Conservation (phyloP, 2,329 filamentous ascomycete genomes). For the Sporothrix variecibatus region DNA sequence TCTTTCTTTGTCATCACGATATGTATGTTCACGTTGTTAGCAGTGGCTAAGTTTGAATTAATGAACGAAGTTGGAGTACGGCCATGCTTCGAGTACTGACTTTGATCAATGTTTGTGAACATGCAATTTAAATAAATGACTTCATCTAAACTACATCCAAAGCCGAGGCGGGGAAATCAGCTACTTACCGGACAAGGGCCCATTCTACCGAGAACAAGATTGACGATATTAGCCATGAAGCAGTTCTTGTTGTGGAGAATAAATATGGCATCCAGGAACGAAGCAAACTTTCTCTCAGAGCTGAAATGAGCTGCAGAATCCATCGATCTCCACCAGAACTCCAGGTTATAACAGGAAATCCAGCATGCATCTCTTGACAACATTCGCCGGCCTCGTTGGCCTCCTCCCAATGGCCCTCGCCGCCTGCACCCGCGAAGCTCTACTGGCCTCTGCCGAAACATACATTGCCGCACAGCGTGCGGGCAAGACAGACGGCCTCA, state of each 20-base stretch:
- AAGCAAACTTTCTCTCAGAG: too few relatives aligned
- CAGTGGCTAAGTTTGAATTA: not conserved
- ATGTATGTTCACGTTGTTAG: not conserved
- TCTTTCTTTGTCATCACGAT: not conserved
- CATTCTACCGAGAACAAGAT: not conserved
- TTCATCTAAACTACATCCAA: not conserved
- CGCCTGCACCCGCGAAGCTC: constrained; percentile 35
- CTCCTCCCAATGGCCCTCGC: constrained; percentile 22
- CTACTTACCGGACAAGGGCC: not conserved
- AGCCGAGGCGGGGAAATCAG: not conserved
- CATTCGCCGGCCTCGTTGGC: not conserved
- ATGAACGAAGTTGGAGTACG: not conserved
- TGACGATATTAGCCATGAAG: not conserved
- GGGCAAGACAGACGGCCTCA: constrained; percentile 32
- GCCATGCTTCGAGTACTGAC: too few relatives aligned
- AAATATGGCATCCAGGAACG: not conserved
- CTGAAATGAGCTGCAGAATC: too few relatives aligned
- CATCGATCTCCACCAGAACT: not conserved
- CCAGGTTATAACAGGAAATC: too few relatives aligned
- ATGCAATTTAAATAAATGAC: constrained; percentile 1
- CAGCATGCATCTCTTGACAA: not conserved
- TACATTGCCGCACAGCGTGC: constrained; percentile 35
- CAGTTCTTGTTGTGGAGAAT: not conserved
- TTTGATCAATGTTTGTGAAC: not conserved
- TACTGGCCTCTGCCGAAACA: constrained; percentile 33